A percentile compares a stretch with the other conserved stretches of the same genome.
phyloP scores from a whole-genome alignment of 345 rosid species.

The Citrus reticulata region DNA sequence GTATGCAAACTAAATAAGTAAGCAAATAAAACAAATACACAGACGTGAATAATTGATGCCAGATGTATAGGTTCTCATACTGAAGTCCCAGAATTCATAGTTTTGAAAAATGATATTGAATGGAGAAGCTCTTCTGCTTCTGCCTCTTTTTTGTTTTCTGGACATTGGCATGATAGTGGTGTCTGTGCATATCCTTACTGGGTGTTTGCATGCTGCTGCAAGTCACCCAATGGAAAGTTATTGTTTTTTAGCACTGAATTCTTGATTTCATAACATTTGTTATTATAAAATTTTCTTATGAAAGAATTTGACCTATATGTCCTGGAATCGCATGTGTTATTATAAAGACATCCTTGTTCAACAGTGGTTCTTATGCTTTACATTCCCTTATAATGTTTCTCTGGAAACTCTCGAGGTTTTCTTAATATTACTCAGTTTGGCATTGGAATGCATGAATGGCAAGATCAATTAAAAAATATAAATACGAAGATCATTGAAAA shows the following conservation, averaged over 20 bases:
- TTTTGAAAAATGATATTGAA: not conserved
- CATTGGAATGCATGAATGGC: not conserved
- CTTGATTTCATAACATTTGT: not conserved
- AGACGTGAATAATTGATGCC: not conserved
- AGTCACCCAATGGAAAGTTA: not conserved
- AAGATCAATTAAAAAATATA: no score
- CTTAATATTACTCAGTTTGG: not conserved
- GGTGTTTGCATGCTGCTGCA: not conserved
- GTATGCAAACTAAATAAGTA: not conserved
- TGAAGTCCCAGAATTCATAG: not conserved
- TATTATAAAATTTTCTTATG: not conserved
- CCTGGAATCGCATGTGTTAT: not conserved
- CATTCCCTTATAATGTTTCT: not conserved
- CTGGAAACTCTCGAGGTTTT: not conserved
- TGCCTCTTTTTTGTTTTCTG: not conserved
- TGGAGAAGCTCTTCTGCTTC: not conserved
- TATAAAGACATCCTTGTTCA: not conserved
- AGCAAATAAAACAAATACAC: not conserved
- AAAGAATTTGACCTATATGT: not conserved
- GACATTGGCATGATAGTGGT: not conserved
- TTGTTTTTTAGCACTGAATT: not conserved
- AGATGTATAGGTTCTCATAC: not conserved
- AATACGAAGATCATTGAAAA: slow-evolving; percentile 11
- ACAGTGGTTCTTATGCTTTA: not conserved
- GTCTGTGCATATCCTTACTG: not conserved